Base-by-base conservation (phyloP, 208 protist species). In the Acanthamoeba castellanii region DNA sequence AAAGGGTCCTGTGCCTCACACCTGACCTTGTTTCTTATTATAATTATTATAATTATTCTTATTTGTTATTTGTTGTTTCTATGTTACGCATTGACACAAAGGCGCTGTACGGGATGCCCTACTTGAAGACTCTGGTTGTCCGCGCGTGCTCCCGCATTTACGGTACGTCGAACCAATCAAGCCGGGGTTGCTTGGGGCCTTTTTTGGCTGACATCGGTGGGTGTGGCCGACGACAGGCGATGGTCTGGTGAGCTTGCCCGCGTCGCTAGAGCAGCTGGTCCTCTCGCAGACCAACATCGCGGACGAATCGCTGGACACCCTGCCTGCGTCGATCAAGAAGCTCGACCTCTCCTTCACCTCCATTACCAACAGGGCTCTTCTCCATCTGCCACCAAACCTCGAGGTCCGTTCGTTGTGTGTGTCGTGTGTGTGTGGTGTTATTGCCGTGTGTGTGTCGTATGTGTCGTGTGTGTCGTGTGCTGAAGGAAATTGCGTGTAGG, bases 201-300 rank as follows among this genome's bases (percentile, higher is more conserved):
- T n/a, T 18, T 68, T 68, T 1, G 27, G 27, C 27, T 18, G 50
- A 55, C 50, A 18, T 1, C 50, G 50, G 47, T 52, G 47, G 47
- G 4, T 4, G 14, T 55, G 50, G 50, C 14, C 8, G 50, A 18
- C 50, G 50, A 52, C 74, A 82, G 74, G 74, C 37, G 74, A 82
- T 7, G 74, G 74, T 18, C 74, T 82, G 32, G 74, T 82, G 42
- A 55, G 74, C 74, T 34, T 82, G 32, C 74, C 74, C 7, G 11
- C 74, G 27, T 82, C 74, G 74, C 74, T 82, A 18, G 74, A 82
- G 37, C 74, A 82, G 74, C 37, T 82, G 37, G 74, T 82, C 42
- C 47, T 82, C 74, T 82, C 74, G 20, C 34, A 82, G 37, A 82
- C 74, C 32, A 82, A 82, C 74, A 82, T 82, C 74, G 74, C 74